Percentiles rank a stretch among this genome's conserved stretches.
Evolutionary conservation across 2,329 filamentous ascomycete species (phyloP).

Genomic region (Diaporthe citrichinensis): DNA sequence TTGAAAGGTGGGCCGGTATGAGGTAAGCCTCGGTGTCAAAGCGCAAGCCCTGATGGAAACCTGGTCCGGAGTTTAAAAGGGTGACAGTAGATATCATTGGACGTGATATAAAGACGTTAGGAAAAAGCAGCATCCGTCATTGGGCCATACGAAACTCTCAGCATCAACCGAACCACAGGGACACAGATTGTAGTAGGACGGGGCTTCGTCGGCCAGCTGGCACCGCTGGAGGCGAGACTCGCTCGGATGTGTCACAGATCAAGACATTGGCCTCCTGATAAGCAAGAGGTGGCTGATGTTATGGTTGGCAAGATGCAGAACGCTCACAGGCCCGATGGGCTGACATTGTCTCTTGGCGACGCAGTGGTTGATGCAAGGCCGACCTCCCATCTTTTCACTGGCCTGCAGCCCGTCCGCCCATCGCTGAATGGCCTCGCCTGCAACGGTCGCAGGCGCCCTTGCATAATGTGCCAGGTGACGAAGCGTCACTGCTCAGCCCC

Average conservation of each 20-base stretch:
- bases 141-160: background rate
- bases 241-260: constrained; percentile 8
- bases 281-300: background rate
- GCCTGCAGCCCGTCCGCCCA: background rate
- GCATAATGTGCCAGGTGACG: background rate
- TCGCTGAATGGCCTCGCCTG: background rate
- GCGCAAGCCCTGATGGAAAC: constrained; percentile 2
- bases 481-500: background rate
- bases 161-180: background rate
- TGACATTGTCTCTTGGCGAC: constrained; percentile 5
- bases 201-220: background rate
- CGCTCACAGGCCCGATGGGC: constrained; percentile 7
- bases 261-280: constrained; percentile 2
- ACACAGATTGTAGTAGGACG: background rate
- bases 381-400: background rate
- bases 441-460: background rate
- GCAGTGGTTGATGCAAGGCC: constrained; percentile 4
- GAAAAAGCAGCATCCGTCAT: background rate
- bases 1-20: background rate
- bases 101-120: background rate
- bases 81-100: constrained; percentile 18
- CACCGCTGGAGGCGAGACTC: background rate
- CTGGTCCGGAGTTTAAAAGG: constrained; percentile 24
- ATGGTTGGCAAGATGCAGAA: background rate
- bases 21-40: constrained; percentile 18